A percentile compares a stretch with the other conserved stretches of the same genome.
phyloP scores from a whole-genome alignment of 2,329 filamentous ascomycete genomes.

The Teratosphaeria destructans region DNA sequence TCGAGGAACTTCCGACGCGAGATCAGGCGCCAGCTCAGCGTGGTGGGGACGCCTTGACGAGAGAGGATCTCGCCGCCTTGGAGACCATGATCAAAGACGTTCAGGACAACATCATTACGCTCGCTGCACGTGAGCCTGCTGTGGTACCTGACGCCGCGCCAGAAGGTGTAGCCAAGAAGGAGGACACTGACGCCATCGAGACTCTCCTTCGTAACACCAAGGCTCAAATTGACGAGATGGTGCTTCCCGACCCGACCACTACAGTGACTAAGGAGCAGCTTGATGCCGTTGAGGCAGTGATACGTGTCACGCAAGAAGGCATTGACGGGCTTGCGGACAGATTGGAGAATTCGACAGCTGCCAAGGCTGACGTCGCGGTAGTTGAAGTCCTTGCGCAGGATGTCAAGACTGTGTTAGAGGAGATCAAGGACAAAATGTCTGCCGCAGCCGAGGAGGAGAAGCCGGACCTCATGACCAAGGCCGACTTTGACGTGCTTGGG shows the following conservation, averaged over 20 bases:
- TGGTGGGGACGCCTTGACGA: constrained; percentile 29
- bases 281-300: constrained; percentile 54
- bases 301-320: constrained; percentile 65
- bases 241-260: constrained; percentile 54
- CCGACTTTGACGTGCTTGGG: constrained; percentile 70
- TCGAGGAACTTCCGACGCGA: constrained; percentile 35
- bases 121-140: constrained; percentile 29
- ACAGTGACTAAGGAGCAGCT: constrained; percentile 53
- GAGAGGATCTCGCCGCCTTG: constrained; percentile 43
- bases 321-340: constrained; percentile 57
- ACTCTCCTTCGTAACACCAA: constrained; percentile 85
- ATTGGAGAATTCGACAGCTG: constrained; percentile 57
- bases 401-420: constrained; percentile 64
- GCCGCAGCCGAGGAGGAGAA: constrained; percentile 35
- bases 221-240: constrained; percentile 72
- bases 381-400: constrained; percentile 73
- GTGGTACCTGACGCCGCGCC: constrained; percentile 8
- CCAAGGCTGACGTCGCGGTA: constrained; percentile 66
- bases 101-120: constrained; percentile 47
- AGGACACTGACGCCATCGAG: constrained; percentile 85
- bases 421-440: constrained; percentile 37
- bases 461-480: constrained; percentile 59
- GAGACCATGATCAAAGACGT: constrained; percentile 44
- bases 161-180: constrained; percentile 55
- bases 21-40: constrained; percentile 29